Evolutionary conservation across 2,329 filamentous ascomycete species (phyloP), one percentile per base, ranked within the genome.

Genomic region (Sporothrix inflata): DNA sequence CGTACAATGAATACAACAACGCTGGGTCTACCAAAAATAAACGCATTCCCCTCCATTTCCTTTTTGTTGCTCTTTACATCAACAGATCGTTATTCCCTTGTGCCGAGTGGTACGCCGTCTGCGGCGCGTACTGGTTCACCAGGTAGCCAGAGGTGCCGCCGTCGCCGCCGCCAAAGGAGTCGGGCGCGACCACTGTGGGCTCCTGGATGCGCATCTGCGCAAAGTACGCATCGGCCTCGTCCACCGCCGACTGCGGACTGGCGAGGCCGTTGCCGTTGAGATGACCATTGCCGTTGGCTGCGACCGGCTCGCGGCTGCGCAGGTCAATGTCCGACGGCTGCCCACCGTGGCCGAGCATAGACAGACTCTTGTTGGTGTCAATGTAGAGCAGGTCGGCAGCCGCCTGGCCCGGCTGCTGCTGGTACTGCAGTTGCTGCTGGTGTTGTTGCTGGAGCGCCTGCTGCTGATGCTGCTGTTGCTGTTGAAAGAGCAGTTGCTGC

Each of bases 161-260:
- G 27, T 84, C 85, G 42, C 85, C 86, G 66, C 88, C 89, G 65
- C 88, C 89, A 78, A 91, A 91, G 16, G 88, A 88, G 76, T 91
- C 90, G 61, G 89, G 85, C 71, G 47, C 65, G 61, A 89, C 84
- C 71, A 55, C 53, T 6, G 71, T 70, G 47, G 86, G 84, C 63
- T 91, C 88, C 76, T 89, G 87, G 72, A 94, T 85, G 72, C 87
- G 86, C 88, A 94, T 89, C 19, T 92, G 90, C 19, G 92, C 90
- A 81, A 98, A 98, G 82, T 97, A 98, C 19, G 91, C 89, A 78
- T 98, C 95, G 11, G 94, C 95, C 71, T 96, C 94, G 77, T 87
- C 92, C 47, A 97, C 90, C 1, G 94, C 94, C 27, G 94, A 93
- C 34, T 90, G 88, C 3, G 89, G 86, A 72, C 94, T 85, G 77